Base-by-base conservation (phyloP, 1,284 basidiomycete species). In the Prillingera fragicola region DNA sequence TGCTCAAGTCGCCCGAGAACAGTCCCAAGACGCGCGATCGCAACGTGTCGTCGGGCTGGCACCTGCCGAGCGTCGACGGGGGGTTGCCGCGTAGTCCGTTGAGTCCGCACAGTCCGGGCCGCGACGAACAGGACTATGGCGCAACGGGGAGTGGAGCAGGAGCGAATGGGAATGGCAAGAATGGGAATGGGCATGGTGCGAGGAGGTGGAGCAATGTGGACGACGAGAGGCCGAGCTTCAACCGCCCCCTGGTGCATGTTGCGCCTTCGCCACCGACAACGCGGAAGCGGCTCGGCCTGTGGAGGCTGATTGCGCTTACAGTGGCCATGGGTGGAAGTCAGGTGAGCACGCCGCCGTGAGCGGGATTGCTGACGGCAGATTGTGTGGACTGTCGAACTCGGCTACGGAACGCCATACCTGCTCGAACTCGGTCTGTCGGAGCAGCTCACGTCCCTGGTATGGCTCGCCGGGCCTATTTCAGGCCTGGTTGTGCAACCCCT, bases 401-500 rank as follows among this genome's bases (percentile, higher is more conserved):
- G 88, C 62, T 94, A 94, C 63, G 91, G 91, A 24, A 96, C 91
- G 2, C 92, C 94, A 1, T 96, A 95, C 69, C 75, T 97, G 33
- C 78, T 95, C 10, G 79, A 78, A 13, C 81, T 98, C 10, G 94
- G 94, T 8, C 77, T 97, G 23, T 85, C 87, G 2, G 91, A 94
- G 64, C 82, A 89, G 60, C 75, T 89, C 22, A 96, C 95, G 5
- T 87, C 87, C 44, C 77, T 96, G 13, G 94, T 98, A 23, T 98
- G 94, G 94, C 78, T 98, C 33, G 94, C 94, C 23, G 95, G 92
- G 5, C 69, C 64, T 1, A 62, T 97, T 48, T 88, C 86, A 45
- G 94, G 94, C 7, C 76, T 98, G 35, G 76, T 98, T 43, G 90
- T 90, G 5, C 94, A 98, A 67, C 94, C 94, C 15, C 77, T 97